Percentiles rank a stretch among this genome's conserved stretches.
Conservation (phyloP, 2,329 filamentous ascomycete species). For the Paracoccidioides lutzii region DNA sequence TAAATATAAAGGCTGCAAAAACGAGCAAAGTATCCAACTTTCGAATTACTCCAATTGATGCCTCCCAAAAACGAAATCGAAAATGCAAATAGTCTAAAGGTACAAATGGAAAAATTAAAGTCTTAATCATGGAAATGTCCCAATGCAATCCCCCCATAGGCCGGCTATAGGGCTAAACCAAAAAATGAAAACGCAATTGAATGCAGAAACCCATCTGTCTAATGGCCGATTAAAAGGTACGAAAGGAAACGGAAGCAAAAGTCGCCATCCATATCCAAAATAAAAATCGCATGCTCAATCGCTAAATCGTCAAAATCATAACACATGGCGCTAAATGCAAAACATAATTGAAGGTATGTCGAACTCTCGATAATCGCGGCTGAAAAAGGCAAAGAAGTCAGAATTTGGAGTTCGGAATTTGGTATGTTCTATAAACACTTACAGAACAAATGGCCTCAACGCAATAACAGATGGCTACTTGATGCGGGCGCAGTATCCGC, state of each 20-base stretch:
- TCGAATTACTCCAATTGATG: neutral
- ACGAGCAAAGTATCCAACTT: neutral
- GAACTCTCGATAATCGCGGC: neutral
- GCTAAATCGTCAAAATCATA: neutral
- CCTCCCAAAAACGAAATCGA: neutral
- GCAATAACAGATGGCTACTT: conserved; percentile 12
- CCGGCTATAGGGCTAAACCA: neutral
- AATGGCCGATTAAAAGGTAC: neutral
- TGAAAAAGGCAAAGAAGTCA: neutral
- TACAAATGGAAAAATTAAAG: neutral
- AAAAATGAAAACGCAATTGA: neutral
- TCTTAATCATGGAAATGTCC: neutral
- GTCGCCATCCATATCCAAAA: neutral
- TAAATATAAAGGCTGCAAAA: neutral
- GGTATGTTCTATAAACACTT: neutral
- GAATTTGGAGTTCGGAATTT: neutral
- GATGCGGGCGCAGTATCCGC: conserved; percentile 18
- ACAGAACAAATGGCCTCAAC: neutral
- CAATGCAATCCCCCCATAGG: neutral
- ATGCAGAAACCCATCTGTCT: neutral
- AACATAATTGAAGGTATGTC: neutral
- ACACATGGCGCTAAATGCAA: neutral
- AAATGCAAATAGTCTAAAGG: neutral
- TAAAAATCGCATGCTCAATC: neutral
- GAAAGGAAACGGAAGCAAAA: neutral